These are phyloP conservation scores for Pythium graminicola DNA, from an alignment of 352 stramenopile species.

Conservation along the genomic window DNA sequence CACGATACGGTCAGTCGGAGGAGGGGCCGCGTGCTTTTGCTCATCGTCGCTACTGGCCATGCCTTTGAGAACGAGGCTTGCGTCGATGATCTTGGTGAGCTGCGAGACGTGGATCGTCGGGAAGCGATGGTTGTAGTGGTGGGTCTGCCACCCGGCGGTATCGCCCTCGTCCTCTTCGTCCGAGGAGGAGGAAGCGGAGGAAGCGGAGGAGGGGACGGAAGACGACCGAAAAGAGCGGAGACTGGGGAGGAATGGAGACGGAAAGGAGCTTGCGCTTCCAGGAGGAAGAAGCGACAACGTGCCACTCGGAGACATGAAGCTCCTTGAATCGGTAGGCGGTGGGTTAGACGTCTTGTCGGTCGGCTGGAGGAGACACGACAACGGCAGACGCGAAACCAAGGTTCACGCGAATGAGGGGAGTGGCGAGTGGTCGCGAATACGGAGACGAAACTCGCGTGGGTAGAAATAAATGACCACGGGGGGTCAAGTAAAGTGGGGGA, in stretches of 20 bases:
- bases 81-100: slow-evolving; percentile 37
- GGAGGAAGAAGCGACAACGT: slow-evolving; percentile 29
- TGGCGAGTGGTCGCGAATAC: slow-evolving; percentile 15
- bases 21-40: slow-evolving; percentile 24
- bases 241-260: slow-evolving; percentile 17
- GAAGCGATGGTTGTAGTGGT: slow-evolving; percentile 14
- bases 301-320: slow-evolving; percentile 38
- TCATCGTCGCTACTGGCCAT: slow-evolving; percentile 35
- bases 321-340: slow-evolving; percentile 9
- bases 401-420: neutral
- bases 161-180: slow-evolving; percentile 10
- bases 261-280: slow-evolving; percentile 36
- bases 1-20: slow-evolving; percentile 8
- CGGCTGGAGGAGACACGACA: slow-evolving; percentile 10
- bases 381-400: slow-evolving; percentile 12
- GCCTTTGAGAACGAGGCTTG: slow-evolving; percentile 34
- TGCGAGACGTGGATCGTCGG: slow-evolving; percentile 33
- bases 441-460: slow-evolving; percentile 25
- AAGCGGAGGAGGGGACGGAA: slow-evolving; percentile 11
- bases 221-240: slow-evolving; percentile 30
- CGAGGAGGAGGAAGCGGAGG: slow-evolving; percentile 3
- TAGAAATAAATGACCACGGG: slow-evolving; percentile 24
- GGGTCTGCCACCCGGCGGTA: slow-evolving; percentile 5
- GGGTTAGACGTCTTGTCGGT: slow-evolving; percentile 15
- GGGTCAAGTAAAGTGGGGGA: slow-evolving; percentile 26